A percentile compares a stretch with the other conserved stretches of the same genome.
These are phyloP conservation scores for Poa pratensis DNA, from an alignment of 176 grass and related monocot genomes.

Conservation along the genomic window DNA sequence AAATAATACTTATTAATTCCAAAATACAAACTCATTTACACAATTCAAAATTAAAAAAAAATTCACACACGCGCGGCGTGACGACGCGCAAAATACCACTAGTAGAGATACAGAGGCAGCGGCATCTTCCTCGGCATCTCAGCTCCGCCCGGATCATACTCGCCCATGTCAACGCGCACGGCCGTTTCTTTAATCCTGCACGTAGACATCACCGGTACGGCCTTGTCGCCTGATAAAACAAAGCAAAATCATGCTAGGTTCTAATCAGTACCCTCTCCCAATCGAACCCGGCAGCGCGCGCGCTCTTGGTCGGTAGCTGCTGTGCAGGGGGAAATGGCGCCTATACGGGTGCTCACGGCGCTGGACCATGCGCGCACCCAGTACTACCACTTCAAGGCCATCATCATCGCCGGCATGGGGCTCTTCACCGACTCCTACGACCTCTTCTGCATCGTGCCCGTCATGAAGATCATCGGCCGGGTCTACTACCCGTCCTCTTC, in stretches of 20 bases:
- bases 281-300: not conserved
- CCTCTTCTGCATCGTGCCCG: slow-evolving; percentile 70
- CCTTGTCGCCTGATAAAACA: not conserved
- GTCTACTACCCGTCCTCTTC: slow-evolving; percentile 54
- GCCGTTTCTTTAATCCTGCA: slow-evolving; percentile 29
- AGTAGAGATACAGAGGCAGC: too few species aligned
- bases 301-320: not conserved
- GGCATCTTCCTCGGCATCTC: slow-evolving; percentile 46
- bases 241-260: not conserved
- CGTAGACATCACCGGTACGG: slow-evolving; percentile 26
- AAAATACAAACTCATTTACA: too few species aligned
- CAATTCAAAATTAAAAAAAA: too few species aligned
- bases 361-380: slow-evolving; percentile 77
- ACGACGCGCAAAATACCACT: too few species aligned
- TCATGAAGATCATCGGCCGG: slow-evolving; percentile 75
- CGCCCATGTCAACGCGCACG: slow-evolving; percentile 31
- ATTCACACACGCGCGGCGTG: too few species aligned
- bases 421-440: slow-evolving; percentile 94
- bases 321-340: slow-evolving; percentile 17
- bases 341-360: slow-evolving; percentile 51
- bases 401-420: slow-evolving; percentile 82
- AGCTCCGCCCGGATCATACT: not conserved
- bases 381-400: slow-evolving; percentile 84
- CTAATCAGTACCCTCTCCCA: not conserved
- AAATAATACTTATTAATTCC: too few species aligned